These are phyloP conservation scores for Jamesozyma lodderae DNA, from an alignment of 805 yeast genomes.

Conservation along the genomic window DNA sequence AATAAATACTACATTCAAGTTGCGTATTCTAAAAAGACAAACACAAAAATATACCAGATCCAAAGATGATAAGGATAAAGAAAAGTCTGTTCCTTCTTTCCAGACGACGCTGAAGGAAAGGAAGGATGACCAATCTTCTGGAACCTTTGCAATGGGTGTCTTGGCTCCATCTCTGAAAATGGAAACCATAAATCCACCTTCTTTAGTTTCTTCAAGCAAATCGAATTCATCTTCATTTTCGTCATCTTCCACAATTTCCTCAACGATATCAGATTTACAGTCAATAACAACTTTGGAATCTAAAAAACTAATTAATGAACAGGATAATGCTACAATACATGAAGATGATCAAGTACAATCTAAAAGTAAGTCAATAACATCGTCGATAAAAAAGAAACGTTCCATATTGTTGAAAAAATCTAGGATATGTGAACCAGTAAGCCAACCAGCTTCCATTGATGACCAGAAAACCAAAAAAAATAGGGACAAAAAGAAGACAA, in stretches of 20 bases:
- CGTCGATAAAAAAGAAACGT: not conserved
- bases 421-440: too few species aligned
- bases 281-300: not conserved
- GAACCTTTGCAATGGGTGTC: not conserved
- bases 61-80: not conserved
- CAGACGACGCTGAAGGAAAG: not conserved
- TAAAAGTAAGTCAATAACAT: not conserved
- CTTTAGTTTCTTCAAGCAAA: not conserved
- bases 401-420: too few species aligned
- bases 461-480: not conserved
- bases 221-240: not conserved
- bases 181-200: not conserved
- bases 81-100: not conserved
- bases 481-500: constrained; percentile 1
- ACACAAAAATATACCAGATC: not conserved
- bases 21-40: not conserved
- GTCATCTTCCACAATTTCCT: not conserved
- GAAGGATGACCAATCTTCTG: not conserved
- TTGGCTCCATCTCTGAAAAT: not conserved
- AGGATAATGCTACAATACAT: not conserved
- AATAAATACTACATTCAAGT: too few species aligned
- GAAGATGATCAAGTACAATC: not conserved
- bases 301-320: not conserved
- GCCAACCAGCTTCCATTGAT: not conserved
- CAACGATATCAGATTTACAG: not conserved